phyloP scores from a whole-genome alignment of 257 asterid species.

The Solanum clarkiae region DNA sequence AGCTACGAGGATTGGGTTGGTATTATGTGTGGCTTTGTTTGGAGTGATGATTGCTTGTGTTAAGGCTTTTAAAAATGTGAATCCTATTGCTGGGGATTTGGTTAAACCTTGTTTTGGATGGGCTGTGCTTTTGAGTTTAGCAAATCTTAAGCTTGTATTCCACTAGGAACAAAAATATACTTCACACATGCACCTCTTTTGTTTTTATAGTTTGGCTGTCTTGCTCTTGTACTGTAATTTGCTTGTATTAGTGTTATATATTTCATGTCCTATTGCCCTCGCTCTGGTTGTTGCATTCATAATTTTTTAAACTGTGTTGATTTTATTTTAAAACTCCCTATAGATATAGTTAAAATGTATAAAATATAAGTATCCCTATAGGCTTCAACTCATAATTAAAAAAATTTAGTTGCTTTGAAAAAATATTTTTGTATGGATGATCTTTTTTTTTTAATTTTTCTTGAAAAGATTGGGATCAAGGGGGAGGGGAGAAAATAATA shows the following conservation, averaged over 20 bases:
- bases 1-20: slow-evolving; percentile 44
- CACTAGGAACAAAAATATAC: background rate
- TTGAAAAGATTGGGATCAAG: too few relatives aligned
- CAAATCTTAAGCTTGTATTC: slow-evolving; percentile 48
- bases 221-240: background rate
- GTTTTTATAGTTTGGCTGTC: background rate
- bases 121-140: slow-evolving; percentile 42
- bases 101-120: slow-evolving; percentile 58
- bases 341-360: too few relatives aligned
- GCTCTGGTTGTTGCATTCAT: too few relatives aligned
- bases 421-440: too few relatives aligned
- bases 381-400: too few relatives aligned
- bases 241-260: background rate
- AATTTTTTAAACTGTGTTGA: too few relatives aligned
- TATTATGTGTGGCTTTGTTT: slow-evolving; percentile 41
- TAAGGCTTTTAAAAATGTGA: slow-evolving; percentile 33
- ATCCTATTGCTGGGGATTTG: slow-evolving; percentile 72
- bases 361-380: too few relatives aligned
- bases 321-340: too few relatives aligned
- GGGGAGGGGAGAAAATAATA: too few relatives aligned
- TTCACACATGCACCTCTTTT: background rate
- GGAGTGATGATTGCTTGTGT: slow-evolving; percentile 50
- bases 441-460: too few relatives aligned
- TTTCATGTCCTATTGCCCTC: background rate
- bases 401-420: too few relatives aligned